These are phyloP conservation scores for Tulasnella sp. DNA, from an alignment of 768 basidiomycete genomes.

Conservation along the genomic window DNA sequence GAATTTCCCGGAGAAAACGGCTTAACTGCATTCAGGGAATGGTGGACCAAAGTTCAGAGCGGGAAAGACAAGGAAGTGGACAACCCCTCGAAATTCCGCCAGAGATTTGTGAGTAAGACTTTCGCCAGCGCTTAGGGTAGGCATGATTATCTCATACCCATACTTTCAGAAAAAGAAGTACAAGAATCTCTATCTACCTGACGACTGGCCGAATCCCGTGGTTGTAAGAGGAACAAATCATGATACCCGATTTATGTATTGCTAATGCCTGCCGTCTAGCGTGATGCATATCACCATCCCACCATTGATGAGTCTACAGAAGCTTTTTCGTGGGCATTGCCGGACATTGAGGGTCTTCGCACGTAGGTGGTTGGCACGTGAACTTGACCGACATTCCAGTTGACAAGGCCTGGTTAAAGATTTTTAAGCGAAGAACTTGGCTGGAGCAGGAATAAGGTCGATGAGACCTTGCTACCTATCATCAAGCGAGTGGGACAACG, in stretches of 20 bases:
- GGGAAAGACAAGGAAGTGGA: slow-evolving; percentile 82
- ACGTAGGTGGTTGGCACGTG: slow-evolving; percentile 53
- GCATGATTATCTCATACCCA: not conserved
- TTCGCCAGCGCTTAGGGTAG: slow-evolving; percentile 24
- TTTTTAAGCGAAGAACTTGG: slow-evolving; percentile 77
- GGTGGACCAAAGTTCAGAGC: slow-evolving; percentile 93
- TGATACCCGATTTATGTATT: slow-evolving; percentile 19
- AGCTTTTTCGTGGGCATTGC: slow-evolving; percentile 94
- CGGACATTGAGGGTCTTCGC: slow-evolving; percentile 92
- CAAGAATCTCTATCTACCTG: slow-evolving; percentile 74
- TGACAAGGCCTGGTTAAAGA: slow-evolving; percentile 45
- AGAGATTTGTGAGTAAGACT: slow-evolving; percentile 71
- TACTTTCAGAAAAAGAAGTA: slow-evolving; percentile 80
- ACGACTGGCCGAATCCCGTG: slow-evolving; percentile 90
- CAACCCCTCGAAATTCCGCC: slow-evolving; percentile 74
- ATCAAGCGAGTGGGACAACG: slow-evolving; percentile 87
- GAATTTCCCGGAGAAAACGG: slow-evolving; percentile 90
- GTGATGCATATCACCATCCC: slow-evolving; percentile 92
- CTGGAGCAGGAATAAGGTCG: slow-evolving; percentile 82
- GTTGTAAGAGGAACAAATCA: slow-evolving; percentile 61
- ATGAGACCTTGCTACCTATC: slow-evolving; percentile 88
- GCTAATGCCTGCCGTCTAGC: slow-evolving; percentile 49
- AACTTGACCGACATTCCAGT: slow-evolving; percentile 22
- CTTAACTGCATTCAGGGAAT: slow-evolving; percentile 82
- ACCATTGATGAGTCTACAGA: slow-evolving; percentile 89